Conservation (phyloP, 495 filamentous ascomycete genomes). For the Choiromyces venosus region DNA sequence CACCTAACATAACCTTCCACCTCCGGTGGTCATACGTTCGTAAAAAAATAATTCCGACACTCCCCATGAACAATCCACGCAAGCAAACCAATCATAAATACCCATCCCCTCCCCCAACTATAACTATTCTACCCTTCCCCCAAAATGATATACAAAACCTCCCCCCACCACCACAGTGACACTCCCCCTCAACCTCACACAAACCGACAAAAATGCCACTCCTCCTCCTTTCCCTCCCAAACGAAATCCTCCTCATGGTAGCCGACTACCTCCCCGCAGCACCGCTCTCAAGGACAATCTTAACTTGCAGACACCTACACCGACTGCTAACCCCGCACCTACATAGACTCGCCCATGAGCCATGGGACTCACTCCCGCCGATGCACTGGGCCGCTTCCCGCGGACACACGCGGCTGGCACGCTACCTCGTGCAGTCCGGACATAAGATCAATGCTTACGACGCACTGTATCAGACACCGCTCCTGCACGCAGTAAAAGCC, state of each 20-base stretch:
- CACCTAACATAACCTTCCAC: background rate
- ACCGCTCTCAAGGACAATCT: background rate
- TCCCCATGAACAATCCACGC: background rate
- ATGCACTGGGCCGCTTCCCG: background rate
- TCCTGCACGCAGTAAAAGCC: background rate
- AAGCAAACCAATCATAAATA: background rate
- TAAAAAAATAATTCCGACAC: background rate
- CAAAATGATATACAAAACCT: background rate
- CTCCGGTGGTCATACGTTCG: background rate
- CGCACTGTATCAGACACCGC: background rate
- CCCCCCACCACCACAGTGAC: background rate
- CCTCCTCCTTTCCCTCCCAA: slow-evolving; percentile 2
- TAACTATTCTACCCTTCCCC: no score
- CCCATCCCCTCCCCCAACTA: background rate
- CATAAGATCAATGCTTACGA: background rate
- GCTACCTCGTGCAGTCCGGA: background rate
- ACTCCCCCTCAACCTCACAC: background rate
- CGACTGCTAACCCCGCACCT: background rate
- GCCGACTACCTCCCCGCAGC: background rate
- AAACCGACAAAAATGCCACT: background rate
- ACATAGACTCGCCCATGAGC: background rate
- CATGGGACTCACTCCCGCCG: background rate
- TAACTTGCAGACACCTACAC: background rate
- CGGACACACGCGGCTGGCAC: background rate
- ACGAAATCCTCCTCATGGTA: background rate